Base-by-base conservation (phyloP, 495 filamentous ascomycete genomes). In the Halenospora varia region DNA sequence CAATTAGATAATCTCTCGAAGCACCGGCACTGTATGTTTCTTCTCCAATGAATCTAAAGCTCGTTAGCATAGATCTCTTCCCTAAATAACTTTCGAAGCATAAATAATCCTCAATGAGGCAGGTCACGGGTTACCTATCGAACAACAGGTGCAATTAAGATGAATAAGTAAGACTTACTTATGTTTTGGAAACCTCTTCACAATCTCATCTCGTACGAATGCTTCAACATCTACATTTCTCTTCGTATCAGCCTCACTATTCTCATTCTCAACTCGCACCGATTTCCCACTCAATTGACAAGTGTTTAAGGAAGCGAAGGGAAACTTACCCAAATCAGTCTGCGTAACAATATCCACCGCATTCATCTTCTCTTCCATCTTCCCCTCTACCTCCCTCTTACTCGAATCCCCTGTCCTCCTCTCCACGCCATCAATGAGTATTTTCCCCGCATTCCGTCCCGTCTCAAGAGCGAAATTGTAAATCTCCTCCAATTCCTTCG, bases 281-380 rank as follows among this genome's bases (percentile, higher is more conserved):
- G 10, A 9, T 51, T 53, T 1, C 6, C 35, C 35, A 40, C 9
- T 15, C 15, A 9, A 8, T 8, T 40, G 8, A 9, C 35, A 40
- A 40, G 9, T 40, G 35, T 15, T 15, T 40, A 55, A 29, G 25
- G 3, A 41, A 26, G 47, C 0, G 10, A 17, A 40, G 20, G 24
- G 18, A 57, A 35, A 51, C 35, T n/a, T 10, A 86, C 85, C 83
- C 70, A 86, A 79, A 63, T 88, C 85, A 0, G 82, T 84, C 71
- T 88, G 81, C 24, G 85, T 88, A 26, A 89, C 85, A 50, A 88
- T 81, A 65, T 88, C 85, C 10, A 89, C 86, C 0, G 86, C 75
- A 63, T 77, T 87, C 17, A 85, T 83, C 63, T 89, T 89, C 70
- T 80, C 76, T 24, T 62, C 56, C 52, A 73, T 68, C 4, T 64